phyloP scores from a whole-genome alignment of 2,329 filamentous ascomycete species.

The Verticillium longisporum region DNA sequence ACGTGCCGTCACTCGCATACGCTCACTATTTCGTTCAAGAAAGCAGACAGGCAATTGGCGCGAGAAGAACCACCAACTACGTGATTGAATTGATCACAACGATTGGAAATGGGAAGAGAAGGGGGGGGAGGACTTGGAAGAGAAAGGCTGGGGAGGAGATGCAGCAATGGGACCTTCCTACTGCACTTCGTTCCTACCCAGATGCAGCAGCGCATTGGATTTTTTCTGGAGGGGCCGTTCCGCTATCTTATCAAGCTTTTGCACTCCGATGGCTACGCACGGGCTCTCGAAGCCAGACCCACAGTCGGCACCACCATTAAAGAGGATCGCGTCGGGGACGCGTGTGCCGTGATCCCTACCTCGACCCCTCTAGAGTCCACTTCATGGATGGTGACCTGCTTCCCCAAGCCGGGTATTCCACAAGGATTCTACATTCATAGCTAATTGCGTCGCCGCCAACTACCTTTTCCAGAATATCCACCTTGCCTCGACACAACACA shows the following conservation, averaged over 20 bases:
- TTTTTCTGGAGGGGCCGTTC: neutral
- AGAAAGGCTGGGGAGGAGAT: neutral
- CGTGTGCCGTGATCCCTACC: too few species aligned
- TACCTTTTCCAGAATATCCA: too few species aligned
- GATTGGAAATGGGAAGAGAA: neutral
- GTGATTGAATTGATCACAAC: neutral
- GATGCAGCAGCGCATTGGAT: neutral
- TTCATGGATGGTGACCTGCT: too few species aligned
- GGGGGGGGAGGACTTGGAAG: neutral
- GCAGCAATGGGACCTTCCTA: neutral
- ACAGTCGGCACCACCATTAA: too few species aligned
- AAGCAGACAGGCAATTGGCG: neutral
- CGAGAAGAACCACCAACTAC: neutral
- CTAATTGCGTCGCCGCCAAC: too few species aligned
- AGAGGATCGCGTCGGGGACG: too few species aligned
- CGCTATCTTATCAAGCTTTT: neutral
- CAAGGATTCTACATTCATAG: too few species aligned
- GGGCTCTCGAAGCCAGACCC: neutral
- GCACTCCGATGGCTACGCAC: neutral
- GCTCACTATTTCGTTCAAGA: neutral
- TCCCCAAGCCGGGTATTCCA: too few species aligned
- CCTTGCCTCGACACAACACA: too few species aligned
- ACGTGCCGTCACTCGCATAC: conserved; percentile 22
- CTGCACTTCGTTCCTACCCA: neutral
- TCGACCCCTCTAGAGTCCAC: too few species aligned